A percentile compares a stretch with the other conserved stretches of the same genome.
phyloP scores from a whole-genome alignment of 208 protist genomes.

The Polymyxa betae region DNA sequence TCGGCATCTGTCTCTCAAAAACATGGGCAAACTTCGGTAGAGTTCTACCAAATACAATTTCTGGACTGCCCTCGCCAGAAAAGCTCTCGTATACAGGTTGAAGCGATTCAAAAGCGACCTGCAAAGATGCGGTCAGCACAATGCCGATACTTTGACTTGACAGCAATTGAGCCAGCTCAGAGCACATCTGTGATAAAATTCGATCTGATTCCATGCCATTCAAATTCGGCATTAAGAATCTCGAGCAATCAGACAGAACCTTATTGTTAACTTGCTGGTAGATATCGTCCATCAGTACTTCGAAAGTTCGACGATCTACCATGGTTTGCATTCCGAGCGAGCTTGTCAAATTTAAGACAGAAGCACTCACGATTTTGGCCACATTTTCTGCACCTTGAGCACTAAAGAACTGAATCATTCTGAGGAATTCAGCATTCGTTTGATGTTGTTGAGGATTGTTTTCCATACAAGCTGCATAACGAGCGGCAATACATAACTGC shows the following conservation, averaged over 20 bases:
- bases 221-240: not conserved
- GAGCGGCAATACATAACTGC: constrained; percentile 37
- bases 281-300: not conserved
- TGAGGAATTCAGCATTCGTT: not conserved
- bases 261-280: not conserved
- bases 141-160: not conserved
- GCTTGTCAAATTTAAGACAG: not conserved
- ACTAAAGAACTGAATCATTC: not conserved
- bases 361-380: no score
- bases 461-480: not conserved
- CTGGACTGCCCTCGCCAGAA: not conserved
- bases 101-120: not conserved
- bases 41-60: constrained; percentile 1
- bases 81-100: not conserved
- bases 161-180: constrained; percentile 22
- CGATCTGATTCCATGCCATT: not conserved
- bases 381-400: not conserved
- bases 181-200: not conserved
- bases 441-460: not conserved
- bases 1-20: not conserved
- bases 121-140: not conserved
- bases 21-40: not conserved
- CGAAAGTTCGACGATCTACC: not conserved
- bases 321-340: not conserved
- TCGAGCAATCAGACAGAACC: not conserved